Evolutionary conservation across 768 basidiomycete genomes (phyloP).

Genomic region (Fomitopsis pulvina): DNA sequence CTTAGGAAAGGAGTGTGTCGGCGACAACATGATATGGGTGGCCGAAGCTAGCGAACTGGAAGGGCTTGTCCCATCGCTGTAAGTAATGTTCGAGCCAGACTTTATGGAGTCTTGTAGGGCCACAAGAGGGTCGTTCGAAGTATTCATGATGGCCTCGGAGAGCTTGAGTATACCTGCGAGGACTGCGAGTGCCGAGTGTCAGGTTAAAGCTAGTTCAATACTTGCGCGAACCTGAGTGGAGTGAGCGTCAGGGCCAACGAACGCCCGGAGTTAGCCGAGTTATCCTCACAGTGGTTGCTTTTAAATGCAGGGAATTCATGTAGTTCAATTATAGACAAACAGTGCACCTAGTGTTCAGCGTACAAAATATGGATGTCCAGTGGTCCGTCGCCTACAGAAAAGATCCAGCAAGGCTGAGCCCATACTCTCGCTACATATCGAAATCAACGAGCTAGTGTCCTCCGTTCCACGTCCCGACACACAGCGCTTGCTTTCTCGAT

Average conservation of each 20-base stretch:
- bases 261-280: no score
- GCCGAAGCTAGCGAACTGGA: conserved; percentile 46
- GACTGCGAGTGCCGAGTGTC: no score
- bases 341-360: no score
- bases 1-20: conserved; percentile 56
- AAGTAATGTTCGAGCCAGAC: conserved; percentile 43
- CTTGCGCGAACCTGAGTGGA: no score
- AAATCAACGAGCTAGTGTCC: not conserved
- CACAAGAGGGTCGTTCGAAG: conserved; percentile 41
- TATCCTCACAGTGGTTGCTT: no score
- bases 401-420: not conserved
- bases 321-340: no score
- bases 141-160: conserved; percentile 1
- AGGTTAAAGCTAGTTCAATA: no score
- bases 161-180: no score
- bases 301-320: no score
- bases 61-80: conserved; percentile 32
- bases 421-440: not conserved
- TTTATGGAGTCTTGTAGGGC: conserved; percentile 60
- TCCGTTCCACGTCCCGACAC: conserved; percentile 32
- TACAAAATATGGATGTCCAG: no score
- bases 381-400: no score
- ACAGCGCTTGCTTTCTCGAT: conserved; percentile 37
- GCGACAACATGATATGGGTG: conserved; percentile 56
- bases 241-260: no score